Base-by-base conservation (phyloP, 2,329 filamentous ascomycete species). In the Neofusicoccum sp. region DNA sequence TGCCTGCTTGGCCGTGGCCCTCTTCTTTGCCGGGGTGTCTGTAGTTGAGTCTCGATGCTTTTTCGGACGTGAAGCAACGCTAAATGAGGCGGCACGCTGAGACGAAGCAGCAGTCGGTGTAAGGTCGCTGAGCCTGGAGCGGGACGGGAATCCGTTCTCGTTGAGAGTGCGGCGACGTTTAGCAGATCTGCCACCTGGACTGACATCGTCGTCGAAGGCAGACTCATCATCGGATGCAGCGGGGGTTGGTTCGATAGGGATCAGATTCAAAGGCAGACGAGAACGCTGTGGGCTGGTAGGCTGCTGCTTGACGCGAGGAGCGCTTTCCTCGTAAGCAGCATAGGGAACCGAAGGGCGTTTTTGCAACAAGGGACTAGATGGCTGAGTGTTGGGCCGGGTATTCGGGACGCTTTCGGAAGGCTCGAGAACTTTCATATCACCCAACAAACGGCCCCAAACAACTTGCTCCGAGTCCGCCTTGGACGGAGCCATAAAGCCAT, bases 31-130 rank as follows among this genome's bases (percentile, higher is more conserved):
- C 26, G 60, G 40, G 14, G 28, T 48, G 5, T 56, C 49, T 30
- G 34, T 33, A 9, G 40, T 36, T 4, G 63, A 49, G 5, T 70
- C 65, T 51, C 70, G 71, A 56, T 70, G 71, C 64, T 71, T 73
- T 47, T 47, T 56, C 9, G 47, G 44, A 9, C 59, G 48, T 34
- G 48, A 16, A 16, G 48, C 33, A 6, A 53, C 58, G 28, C 59
- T 61, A 33, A 61, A 61, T 12, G 59, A 61, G 16, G 59, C 41
- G n/a, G 48, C 44, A 7, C 59, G 48, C 24, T 54, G 58, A 20
- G 48, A 51, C 6, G 48, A 34, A 38, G 58, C 48, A 8, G 47
- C 34, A 28, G 48, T 20, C 6, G 41, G 36, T 7, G 48, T 24
- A 24, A 43, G 26, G 20, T 41, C 41, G 26, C 41, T 24, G 14